Evolutionary conservation across 805 yeast genomes (phyloP).

Genomic region (Kuraishia hungarica): DNA sequence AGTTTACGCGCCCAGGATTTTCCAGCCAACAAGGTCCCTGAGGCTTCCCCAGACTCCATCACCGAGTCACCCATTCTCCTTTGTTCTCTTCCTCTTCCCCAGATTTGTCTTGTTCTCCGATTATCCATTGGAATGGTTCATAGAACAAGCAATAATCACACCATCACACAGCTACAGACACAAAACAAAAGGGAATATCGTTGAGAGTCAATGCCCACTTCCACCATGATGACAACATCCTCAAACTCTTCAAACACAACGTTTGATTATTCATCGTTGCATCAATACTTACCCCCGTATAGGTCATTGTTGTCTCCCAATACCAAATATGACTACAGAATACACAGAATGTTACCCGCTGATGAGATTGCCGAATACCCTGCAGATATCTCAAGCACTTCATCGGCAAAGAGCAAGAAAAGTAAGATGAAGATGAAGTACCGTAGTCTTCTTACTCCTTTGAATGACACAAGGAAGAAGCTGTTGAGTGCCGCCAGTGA

Average conservation of each 20-base stretch:
- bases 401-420: slow-evolving; percentile 1
- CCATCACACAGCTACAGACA: not conserved
- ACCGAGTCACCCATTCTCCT: too few species aligned
- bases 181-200: too few species aligned
- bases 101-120: too few species aligned
- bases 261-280: slow-evolving; percentile 1
- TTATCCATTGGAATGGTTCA: too few species aligned
- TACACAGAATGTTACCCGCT: slow-evolving; percentile 28
- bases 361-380: slow-evolving; percentile 18
- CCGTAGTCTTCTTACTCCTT: slow-evolving; percentile 31
- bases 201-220: not conserved
- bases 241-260: not conserved
- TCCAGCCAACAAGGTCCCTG: too few species aligned
- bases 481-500: slow-evolving; percentile 33
- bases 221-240: not conserved
- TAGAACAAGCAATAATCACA: not conserved
- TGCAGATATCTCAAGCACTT: not conserved
- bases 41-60: too few species aligned
- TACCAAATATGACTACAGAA: slow-evolving; percentile 40
- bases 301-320: slow-evolving; percentile 42
- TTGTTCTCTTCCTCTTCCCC: too few species aligned
- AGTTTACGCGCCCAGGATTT: too few species aligned
- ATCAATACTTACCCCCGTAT: slow-evolving; percentile 38
- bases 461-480: slow-evolving; percentile 17
- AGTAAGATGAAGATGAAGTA: slow-evolving; percentile 36